These are phyloP conservation scores for Lichtheimia ornata DNA, from an alignment of 371 early-diverging fungal species.

Conservation along the genomic window DNA sequence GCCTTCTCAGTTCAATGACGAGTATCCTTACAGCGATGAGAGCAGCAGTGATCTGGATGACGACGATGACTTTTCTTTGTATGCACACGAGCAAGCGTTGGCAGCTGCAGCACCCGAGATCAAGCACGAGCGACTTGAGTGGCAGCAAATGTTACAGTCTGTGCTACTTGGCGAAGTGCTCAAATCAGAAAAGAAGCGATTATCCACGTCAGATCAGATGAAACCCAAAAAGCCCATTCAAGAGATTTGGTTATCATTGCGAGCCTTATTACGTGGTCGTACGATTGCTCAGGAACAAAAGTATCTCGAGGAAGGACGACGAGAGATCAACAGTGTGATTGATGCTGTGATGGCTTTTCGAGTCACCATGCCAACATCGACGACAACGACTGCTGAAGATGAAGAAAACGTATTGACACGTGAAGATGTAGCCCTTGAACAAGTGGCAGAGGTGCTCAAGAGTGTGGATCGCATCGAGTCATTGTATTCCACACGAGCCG, in stretches of 20 bases:
- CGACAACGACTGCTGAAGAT: neutral
- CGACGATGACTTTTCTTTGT: slow-evolving; percentile 36
- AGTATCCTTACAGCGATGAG: slow-evolving; percentile 25
- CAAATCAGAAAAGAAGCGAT: slow-evolving; percentile 77
- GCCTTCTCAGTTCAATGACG: slow-evolving; percentile 6
- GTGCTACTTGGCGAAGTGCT: slow-evolving; percentile 86
- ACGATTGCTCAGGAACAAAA: slow-evolving; percentile 67
- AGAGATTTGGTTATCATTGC: slow-evolving; percentile 79
- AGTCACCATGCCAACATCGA: slow-evolving; percentile 44
- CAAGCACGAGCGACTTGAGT: slow-evolving; percentile 73
- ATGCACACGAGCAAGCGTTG: slow-evolving; percentile 35
- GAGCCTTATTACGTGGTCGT: slow-evolving; percentile 67
- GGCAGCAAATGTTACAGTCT: slow-evolving; percentile 86
- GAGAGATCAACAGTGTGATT: slow-evolving; percentile 63
- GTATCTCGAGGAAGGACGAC: slow-evolving; percentile 67
- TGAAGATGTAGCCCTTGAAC: slow-evolving; percentile 46
- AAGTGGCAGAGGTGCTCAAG: slow-evolving; percentile 70
- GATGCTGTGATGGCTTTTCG: slow-evolving; percentile 68
- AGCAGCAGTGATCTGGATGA: slow-evolving; percentile 30
- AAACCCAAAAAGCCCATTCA: slow-evolving; percentile 55
- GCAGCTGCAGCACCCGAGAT: slow-evolving; percentile 47
- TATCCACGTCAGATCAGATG: slow-evolving; percentile 59
- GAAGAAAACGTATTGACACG: slow-evolving; percentile 23
- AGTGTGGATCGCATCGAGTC: slow-evolving; percentile 77
- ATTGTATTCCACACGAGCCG: slow-evolving; percentile 73